Evolutionary conservation across 176 grass and related monocot genomes (phyloP).

Genomic region (Eleusine coracana): DNA sequence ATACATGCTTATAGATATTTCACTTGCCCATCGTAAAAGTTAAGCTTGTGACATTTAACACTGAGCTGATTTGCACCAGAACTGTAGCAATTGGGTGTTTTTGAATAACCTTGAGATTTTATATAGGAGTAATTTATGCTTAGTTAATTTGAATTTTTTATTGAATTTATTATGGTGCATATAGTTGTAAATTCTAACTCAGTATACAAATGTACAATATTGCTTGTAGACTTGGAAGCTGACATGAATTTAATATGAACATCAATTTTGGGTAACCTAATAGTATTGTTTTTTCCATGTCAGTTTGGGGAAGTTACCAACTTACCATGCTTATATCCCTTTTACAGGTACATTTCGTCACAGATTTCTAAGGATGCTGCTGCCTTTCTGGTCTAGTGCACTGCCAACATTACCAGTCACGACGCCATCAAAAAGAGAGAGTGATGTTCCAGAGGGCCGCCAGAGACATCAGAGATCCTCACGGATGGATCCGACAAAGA

Average conservation of each 20-base stretch:
- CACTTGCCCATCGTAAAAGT: neutral
- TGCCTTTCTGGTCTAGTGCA: conserved; percentile 95
- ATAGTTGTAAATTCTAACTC: neutral
- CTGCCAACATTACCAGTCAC: conserved; percentile 90
- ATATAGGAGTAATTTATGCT: neutral
- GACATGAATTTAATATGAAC: conserved; percentile 6
- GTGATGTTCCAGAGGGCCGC: conserved; percentile 70
- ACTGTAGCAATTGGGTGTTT: neutral
- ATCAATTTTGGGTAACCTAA: conserved; percentile 2
- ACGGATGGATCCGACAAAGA: conserved; percentile 88
- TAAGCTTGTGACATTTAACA: neutral
- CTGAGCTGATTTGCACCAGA: neutral
- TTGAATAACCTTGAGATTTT: neutral
- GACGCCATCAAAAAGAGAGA: conserved; percentile 73
- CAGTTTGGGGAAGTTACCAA: conserved; percentile 29
- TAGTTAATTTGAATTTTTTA: neutral
- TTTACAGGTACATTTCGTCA: conserved; percentile 79
- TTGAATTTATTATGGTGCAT: neutral
- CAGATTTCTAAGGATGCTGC: conserved; percentile 89
- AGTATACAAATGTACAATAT: neutral
- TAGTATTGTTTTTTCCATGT: conserved; percentile 2
- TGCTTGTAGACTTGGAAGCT: conserved; percentile 3
- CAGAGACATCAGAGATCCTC: conserved; percentile 69
- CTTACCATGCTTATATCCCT: conserved; percentile 38
- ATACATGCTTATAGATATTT: neutral